phyloP scores from a whole-genome alignment of 1,139 yeast species.

The Meyerozyma athensensis region DNA sequence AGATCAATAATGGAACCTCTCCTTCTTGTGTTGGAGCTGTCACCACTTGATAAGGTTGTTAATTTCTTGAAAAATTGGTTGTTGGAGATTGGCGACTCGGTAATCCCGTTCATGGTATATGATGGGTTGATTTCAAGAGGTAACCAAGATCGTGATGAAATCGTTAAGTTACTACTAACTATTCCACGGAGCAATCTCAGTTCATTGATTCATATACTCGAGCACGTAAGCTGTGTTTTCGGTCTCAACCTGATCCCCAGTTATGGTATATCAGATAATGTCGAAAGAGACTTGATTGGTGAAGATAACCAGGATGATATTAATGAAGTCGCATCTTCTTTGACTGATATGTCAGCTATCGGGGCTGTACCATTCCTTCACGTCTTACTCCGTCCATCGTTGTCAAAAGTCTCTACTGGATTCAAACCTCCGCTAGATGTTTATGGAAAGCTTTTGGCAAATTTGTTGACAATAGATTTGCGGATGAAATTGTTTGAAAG shows the following conservation, averaged over 20 bases:
- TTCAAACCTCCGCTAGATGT: conserved; percentile 36
- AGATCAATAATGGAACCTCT: conserved; percentile 20
- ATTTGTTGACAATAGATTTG: conserved; percentile 24
- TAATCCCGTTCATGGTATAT: conserved; percentile 41
- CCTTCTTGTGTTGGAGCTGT: conserved; percentile 13
- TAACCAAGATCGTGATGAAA: conserved; percentile 13
- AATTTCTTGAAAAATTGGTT: conserved; percentile 41
- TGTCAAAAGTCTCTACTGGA: conserved; percentile 32
- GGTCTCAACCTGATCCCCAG: conserved; percentile 21
- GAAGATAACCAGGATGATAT: conserved; percentile 9
- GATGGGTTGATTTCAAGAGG: conserved; percentile 30
- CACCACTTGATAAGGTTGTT: conserved; percentile 14
- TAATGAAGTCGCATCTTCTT: conserved; percentile 13
- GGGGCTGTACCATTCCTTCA: conserved; percentile 42
- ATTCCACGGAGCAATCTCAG: conserved; percentile 42
- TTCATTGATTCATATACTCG: conserved; percentile 33
- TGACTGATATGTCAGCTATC: conserved; percentile 35
- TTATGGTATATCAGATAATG: conserved; percentile 29
- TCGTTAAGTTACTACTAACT: conserved; percentile 25
- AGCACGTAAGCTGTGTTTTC: conserved; percentile 29
- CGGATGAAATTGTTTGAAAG: conserved; percentile 22
- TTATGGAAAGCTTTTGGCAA: conserved; percentile 25
- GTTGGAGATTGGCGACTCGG: conserved; percentile 39
- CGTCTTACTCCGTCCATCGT: conserved; percentile 38
- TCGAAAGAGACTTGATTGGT: conserved; percentile 11